A percentile compares a stretch with the other conserved stretches of the same genome.
phyloP scores from a whole-genome alignment of 2,329 filamentous ascomycete species.

The Esteya vermicola region DNA sequence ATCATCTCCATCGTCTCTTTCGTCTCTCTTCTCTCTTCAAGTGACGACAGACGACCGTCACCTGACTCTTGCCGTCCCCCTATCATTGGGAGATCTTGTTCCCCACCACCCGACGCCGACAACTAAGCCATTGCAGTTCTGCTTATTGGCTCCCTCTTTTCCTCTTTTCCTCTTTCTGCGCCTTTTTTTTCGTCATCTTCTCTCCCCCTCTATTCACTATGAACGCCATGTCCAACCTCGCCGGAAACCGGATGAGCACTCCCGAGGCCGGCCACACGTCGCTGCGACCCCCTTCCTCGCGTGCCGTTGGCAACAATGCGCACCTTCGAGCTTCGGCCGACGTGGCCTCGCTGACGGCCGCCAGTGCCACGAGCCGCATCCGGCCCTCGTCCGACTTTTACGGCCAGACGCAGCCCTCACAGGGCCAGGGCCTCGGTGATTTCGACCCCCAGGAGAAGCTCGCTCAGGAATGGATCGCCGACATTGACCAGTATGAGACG shows the following conservation, averaged over 20 bases:
- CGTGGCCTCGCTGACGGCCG: slow-evolving; percentile 65
- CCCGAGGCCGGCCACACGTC: slow-evolving; percentile 77
- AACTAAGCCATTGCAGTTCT: too few relatives aligned
- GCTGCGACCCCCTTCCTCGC: slow-evolving; percentile 68
- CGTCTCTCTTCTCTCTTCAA: too few relatives aligned
- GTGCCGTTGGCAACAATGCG: slow-evolving; percentile 58
- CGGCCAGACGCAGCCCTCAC: slow-evolving; percentile 57
- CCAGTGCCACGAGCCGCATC: slow-evolving; percentile 61
- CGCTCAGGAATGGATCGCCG: slow-evolving; percentile 95
- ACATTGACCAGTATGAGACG: slow-evolving; percentile 98
- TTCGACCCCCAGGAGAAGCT: slow-evolving; percentile 79
- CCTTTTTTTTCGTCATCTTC: slow-evolving; percentile 1
- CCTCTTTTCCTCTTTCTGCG: too few relatives aligned
- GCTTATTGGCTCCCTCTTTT: too few relatives aligned
- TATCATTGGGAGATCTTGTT: too few relatives aligned
- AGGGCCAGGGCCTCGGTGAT: slow-evolving; percentile 54
- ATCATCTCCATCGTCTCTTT: too few relatives aligned
- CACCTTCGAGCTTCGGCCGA: slow-evolving; percentile 91
- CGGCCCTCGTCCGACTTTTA: slow-evolving; percentile 93
- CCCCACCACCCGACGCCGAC: too few relatives aligned
- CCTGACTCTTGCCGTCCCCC: too few relatives aligned
- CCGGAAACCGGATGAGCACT: slow-evolving; percentile 90
- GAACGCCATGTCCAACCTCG: slow-evolving; percentile 52
- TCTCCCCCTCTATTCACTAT: slow-evolving; percentile 17
- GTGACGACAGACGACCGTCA: too few relatives aligned